A percentile compares a stretch with the other conserved stretches of the same genome.
These are phyloP conservation scores for Mucor piriformis DNA, from an alignment of 371 early-diverging fungal species.

Conservation along the genomic window DNA sequence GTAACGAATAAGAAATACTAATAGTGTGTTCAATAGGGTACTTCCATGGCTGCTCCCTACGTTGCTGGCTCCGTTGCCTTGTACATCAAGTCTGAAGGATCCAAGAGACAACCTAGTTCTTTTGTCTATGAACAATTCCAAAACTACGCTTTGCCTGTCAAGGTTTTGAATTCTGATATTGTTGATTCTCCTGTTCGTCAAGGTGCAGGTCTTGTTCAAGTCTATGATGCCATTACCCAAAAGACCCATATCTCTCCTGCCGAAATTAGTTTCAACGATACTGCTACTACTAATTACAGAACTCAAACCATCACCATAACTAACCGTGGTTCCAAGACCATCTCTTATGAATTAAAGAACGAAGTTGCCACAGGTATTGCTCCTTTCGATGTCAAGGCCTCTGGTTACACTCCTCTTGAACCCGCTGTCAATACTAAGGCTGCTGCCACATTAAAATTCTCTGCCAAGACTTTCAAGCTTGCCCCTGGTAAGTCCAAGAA, in stretches of 20 bases:
- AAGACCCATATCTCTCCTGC: conserved; percentile 57
- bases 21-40: too few relatives aligned
- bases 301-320: conserved; percentile 47
- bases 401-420: conserved; percentile 14
- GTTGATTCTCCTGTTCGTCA: conserved; percentile 50
- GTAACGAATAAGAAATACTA: conserved; percentile 3
- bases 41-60: conserved; percentile 72
- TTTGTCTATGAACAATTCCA: conserved; percentile 40
- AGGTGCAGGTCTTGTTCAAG: conserved; percentile 80
- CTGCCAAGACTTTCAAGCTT: conserved; percentile 63
- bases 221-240: conserved; percentile 56
- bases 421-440: background rate
- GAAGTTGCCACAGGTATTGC: conserved; percentile 34
- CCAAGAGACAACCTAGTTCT: conserved; percentile 17
- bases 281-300: conserved; percentile 31
- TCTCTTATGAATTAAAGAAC: conserved; percentile 47
- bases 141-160: conserved; percentile 51
- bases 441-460: conserved; percentile 58
- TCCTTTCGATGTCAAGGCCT: conserved; percentile 26
- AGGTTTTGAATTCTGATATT: background rate
- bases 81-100: conserved; percentile 40
- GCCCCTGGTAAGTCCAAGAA: conserved; percentile 54
- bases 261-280: conserved; percentile 67
- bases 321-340: conserved; percentile 51
- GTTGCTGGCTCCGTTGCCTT: conserved; percentile 70